Base-by-base conservation (phyloP, 1,139 yeast genomes). In the Diutina scorzettiae region DNA sequence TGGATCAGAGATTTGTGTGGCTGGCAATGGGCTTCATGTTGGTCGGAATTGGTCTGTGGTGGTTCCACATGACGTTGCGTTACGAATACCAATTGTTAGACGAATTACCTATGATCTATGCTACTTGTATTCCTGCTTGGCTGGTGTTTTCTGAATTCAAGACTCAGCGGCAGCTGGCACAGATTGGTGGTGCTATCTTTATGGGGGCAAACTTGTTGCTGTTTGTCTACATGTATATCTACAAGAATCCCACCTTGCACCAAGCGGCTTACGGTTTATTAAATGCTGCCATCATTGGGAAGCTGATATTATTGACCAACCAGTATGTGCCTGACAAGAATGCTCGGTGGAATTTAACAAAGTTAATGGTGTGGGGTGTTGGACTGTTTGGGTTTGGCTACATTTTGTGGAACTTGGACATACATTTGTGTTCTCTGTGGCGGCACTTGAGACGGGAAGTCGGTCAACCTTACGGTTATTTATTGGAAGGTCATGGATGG, bases 21-120 rank as follows among this genome's bases (percentile, higher is more conserved):
- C 76, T 84, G 14, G 79, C 86, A 11, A 50, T 78, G 19, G 96
- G 96, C 5, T 87, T 91, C 58, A 75, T 81, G 43, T 66, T 83
- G 8, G 98, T 91, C 8, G 98, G 98, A 1, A 59, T 87, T 33
- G 98, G 98, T 1, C 77, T 87, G 29, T 91, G 96, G 94, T 64
- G 86, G 51, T 91, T 91, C 65, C 98, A 91, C 60, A 91, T 91
- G 96, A 89, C 97, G 5, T 68, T 91, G 51, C 69, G 76, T 48
- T 89, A 87, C 59, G 87, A 82, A 57, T 91, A 74, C 63, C 98
- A 91, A 63, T 62, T 91, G 47, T 69, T 91, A 58, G 98, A 91
- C 62, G 98, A 91, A 60, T 69, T 91, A 54, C 98, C 98, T 36
- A 91, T 91, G 98, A 85, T 91, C 48, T 91, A 91, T 61, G 96